A percentile compares a stretch with the other conserved stretches of the same genome.
These are phyloP conservation scores for Hebeloma cylindrosporum DNA, from an alignment of 768 basidiomycete genomes.

Conservation along the genomic window DNA sequence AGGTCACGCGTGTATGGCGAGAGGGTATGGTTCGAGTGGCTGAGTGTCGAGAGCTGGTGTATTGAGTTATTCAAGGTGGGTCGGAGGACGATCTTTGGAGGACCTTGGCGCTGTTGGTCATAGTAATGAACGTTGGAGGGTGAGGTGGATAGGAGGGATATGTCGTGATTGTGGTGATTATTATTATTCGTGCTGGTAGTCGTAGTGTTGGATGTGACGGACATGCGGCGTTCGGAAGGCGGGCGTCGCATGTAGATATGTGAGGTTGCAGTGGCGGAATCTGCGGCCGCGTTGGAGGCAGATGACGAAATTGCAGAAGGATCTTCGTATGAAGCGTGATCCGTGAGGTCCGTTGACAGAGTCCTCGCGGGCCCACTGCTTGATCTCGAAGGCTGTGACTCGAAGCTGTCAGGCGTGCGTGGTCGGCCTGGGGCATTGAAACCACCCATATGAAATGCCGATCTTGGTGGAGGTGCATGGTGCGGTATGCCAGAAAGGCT, in stretches of 20 bases:
- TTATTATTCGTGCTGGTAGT: slow-evolving; percentile 3
- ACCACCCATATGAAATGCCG: neutral
- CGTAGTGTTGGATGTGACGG: slow-evolving; percentile 33
- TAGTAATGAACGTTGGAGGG: slow-evolving; percentile 6
- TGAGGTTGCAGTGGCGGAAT: neutral
- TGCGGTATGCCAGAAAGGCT: neutral
- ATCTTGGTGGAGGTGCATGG: neutral
- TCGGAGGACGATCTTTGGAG: slow-evolving; percentile 55
- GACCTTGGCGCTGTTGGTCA: slow-evolving; percentile 32
- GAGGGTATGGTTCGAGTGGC: slow-evolving; percentile 88
- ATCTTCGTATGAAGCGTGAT: slow-evolving; percentile 10
- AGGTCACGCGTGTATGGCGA: slow-evolving; percentile 91
- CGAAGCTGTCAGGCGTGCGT: slow-evolving; percentile 50
- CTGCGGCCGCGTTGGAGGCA: neutral
- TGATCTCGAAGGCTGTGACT: slow-evolving; percentile 50
- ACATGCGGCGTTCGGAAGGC: slow-evolving; percentile 35
- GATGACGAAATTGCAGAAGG: slow-evolving; percentile 9
- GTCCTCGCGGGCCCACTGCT: slow-evolving; percentile 46
- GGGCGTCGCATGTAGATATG: slow-evolving; percentile 20
- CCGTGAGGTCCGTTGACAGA: slow-evolving; percentile 44
- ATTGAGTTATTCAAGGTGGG: slow-evolving; percentile 70
- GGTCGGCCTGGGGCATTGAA: slow-evolving; percentile 25
- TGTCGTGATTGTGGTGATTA: slow-evolving; percentile 5
- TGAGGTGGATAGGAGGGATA: slow-evolving; percentile 2
- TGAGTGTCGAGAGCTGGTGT: slow-evolving; percentile 84